A percentile compares a stretch with the other conserved stretches of the same genome.
Evolutionary conservation across 2,329 filamentous ascomycete genomes (phyloP).

Genomic region (Epichloe aotearoae): DNA sequence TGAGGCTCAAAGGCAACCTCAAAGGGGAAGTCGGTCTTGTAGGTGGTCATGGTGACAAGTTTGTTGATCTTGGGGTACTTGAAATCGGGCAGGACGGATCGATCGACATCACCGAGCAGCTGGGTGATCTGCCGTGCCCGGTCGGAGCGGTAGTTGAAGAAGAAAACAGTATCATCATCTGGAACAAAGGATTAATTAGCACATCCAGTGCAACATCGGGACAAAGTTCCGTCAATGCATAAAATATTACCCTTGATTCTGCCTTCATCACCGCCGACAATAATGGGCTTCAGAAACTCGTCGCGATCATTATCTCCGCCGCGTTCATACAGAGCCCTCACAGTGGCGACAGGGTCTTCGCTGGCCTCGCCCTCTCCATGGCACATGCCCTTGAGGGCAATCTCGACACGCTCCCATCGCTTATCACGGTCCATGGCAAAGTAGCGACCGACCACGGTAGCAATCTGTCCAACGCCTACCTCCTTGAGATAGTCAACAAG

Average conservation of each 20-base stretch:
- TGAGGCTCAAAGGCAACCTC: conserved; percentile 86
- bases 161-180: conserved; percentile 93
- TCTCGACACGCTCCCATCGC: conserved; percentile 90
- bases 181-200: conserved; percentile 4
- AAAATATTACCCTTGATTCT: conserved; percentile 61
- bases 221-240: conserved; percentile 8
- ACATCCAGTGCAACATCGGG: neutral
- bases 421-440: conserved; percentile 99
- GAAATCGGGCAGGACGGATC: conserved; percentile 82
- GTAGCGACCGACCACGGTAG: conserved; percentile 89
- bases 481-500: conserved; percentile 71
- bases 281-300: conserved; percentile 97
- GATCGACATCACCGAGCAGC: conserved; percentile 82
- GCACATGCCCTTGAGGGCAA: conserved; percentile 78
- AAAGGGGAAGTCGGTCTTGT: conserved; percentile 92
- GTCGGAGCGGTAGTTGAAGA: conserved; percentile 99
- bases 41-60: conserved; percentile 93
- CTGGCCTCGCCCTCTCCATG: conserved; percentile 77
- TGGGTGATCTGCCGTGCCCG: conserved; percentile 94
- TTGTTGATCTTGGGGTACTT: conserved; percentile 77
- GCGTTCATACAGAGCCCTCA: conserved; percentile 78
- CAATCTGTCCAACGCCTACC: conserved; percentile 74
- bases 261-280: conserved; percentile 73
- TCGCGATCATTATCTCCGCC: conserved; percentile 61
- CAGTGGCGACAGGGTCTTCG: conserved; percentile 70